phyloP scores from a whole-genome alignment of 2,329 filamentous ascomycete genomes.

The Apiospora koreana region DNA sequence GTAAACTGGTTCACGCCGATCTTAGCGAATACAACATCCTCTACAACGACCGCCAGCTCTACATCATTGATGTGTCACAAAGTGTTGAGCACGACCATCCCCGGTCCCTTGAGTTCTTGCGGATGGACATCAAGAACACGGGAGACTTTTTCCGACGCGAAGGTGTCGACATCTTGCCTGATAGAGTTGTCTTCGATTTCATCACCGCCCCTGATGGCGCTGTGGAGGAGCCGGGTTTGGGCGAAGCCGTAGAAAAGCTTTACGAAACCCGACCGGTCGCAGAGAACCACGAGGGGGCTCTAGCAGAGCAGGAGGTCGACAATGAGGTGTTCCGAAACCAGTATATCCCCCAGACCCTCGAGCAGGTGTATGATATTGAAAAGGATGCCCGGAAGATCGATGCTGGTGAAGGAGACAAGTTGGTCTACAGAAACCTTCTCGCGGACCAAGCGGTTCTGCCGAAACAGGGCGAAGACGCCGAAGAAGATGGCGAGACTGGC shows the following conservation, averaged over 20 bases:
- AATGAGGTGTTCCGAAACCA: slow-evolving; percentile 93
- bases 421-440: slow-evolving; percentile 84
- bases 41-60: slow-evolving; percentile 79
- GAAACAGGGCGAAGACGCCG: slow-evolving; percentile 34
- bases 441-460: slow-evolving; percentile 62
- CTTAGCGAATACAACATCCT: slow-evolving; percentile 97
- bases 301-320: slow-evolving; percentile 70
- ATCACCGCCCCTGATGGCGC: slow-evolving; percentile 65
- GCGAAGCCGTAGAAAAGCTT: slow-evolving; percentile 64
- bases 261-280: slow-evolving; percentile 57
- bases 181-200: slow-evolving; percentile 82
- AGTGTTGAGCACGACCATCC: slow-evolving; percentile 97
- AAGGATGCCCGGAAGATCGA: slow-evolving; percentile 80
- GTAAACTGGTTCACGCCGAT: slow-evolving; percentile 91
- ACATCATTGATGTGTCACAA: slow-evolving; percentile 97
- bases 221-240: slow-evolving; percentile 62
- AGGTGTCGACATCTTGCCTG: slow-evolving; percentile 77
- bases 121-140: slow-evolving; percentile 98
- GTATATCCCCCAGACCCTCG: slow-evolving; percentile 93
- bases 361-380: slow-evolving; percentile 96
- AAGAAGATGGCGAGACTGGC: slow-evolving; percentile 35
- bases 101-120: slow-evolving; percentile 85
- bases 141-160: slow-evolving; percentile 89
- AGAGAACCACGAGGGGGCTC: slow-evolving; percentile 50
- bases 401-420: slow-evolving; percentile 70